Evolutionary conservation across 2,329 filamentous ascomycete species (phyloP).

Genomic region (Ophiocordyceps sinensis): DNA sequence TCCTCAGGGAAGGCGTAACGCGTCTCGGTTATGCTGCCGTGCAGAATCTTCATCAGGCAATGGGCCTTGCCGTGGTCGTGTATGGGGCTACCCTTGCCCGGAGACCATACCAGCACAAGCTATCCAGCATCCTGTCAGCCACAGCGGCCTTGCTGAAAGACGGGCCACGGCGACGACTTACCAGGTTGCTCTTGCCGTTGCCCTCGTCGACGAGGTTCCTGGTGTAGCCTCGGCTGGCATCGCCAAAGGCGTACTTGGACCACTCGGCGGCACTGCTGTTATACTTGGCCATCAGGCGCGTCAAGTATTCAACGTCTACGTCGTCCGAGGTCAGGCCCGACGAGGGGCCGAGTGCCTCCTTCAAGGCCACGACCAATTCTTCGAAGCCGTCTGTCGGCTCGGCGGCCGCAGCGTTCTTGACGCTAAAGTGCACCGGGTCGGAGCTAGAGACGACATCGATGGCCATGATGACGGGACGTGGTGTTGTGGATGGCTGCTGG

Average conservation of each 20-base stretch:
- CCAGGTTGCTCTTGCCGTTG: constrained; percentile 65
- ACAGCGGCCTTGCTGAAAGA: background rate
- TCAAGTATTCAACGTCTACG: constrained; percentile 60
- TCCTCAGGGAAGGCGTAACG: constrained; percentile 58
- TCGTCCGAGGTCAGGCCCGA: constrained; percentile 73
- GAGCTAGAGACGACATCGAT: constrained; percentile 17
- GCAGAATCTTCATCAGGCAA: constrained; percentile 82
- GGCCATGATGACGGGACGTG: constrained; percentile 16
- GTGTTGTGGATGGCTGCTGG: background rate
- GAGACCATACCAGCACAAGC: constrained; percentile 82
- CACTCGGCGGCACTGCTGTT: constrained; percentile 55
- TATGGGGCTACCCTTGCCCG: constrained; percentile 68
- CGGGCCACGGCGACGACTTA: constrained; percentile 21
- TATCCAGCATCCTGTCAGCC: constrained; percentile 17
- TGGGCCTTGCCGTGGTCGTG: constrained; percentile 84
- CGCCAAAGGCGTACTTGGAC: constrained; percentile 60
- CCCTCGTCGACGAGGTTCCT: constrained; percentile 82
- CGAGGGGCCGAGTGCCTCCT: constrained; percentile 58
- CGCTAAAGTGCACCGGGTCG: constrained; percentile 6
- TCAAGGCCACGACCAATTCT: constrained; percentile 57
- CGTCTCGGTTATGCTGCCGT: constrained; percentile 66
- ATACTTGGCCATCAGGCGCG: constrained; percentile 61
- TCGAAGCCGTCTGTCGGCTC: constrained; percentile 41
- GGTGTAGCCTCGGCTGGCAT: constrained; percentile 60
- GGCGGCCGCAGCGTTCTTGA: constrained; percentile 9